phyloP scores from a whole-genome alignment of 2,329 filamentous ascomycete species.

The Lecanicillium sp. region DNA sequence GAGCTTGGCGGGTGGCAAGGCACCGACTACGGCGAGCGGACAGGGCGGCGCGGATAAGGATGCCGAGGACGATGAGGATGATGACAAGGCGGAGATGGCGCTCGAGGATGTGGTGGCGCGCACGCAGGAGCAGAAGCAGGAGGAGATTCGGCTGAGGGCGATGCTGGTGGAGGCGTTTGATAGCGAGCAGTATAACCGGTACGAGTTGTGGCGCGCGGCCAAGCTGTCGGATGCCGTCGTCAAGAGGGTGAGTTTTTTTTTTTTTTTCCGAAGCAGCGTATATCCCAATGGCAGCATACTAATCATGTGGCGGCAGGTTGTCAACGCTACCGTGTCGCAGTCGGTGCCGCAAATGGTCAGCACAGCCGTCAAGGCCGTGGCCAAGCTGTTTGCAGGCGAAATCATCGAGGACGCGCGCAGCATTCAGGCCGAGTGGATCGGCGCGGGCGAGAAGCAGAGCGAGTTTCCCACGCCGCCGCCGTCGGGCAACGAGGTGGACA shows the following conservation, averaged over 20 bases:
- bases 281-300: not conserved
- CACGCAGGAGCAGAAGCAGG: constrained; percentile 60
- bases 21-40: constrained; percentile 36
- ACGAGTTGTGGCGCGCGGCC: constrained; percentile 62
- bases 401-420: constrained; percentile 65
- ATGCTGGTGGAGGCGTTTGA: constrained; percentile 60
- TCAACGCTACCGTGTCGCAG: constrained; percentile 75
- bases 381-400: constrained; percentile 70
- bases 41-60: constrained; percentile 35
- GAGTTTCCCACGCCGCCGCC: constrained; percentile 39
- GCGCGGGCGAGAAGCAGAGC: constrained; percentile 49
- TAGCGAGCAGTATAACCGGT: constrained; percentile 58
- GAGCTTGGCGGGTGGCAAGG: constrained; percentile 32
- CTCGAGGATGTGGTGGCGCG: constrained; percentile 51
- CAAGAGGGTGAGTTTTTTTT: constrained; percentile 45
- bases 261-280: not conserved
- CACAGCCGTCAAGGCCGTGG: constrained; percentile 66
- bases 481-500: constrained; percentile 20
- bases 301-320: constrained; percentile 39
- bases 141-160: constrained; percentile 47
- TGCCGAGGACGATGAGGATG: constrained; percentile 47
- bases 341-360: constrained; percentile 68
- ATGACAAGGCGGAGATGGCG: constrained; percentile 47
- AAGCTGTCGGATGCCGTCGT: constrained; percentile 63
- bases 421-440: constrained; percentile 65